These are phyloP conservation scores for Arachnomyces sp. DNA, from an alignment of 2,329 filamentous ascomycete species.

Conservation along the genomic window DNA sequence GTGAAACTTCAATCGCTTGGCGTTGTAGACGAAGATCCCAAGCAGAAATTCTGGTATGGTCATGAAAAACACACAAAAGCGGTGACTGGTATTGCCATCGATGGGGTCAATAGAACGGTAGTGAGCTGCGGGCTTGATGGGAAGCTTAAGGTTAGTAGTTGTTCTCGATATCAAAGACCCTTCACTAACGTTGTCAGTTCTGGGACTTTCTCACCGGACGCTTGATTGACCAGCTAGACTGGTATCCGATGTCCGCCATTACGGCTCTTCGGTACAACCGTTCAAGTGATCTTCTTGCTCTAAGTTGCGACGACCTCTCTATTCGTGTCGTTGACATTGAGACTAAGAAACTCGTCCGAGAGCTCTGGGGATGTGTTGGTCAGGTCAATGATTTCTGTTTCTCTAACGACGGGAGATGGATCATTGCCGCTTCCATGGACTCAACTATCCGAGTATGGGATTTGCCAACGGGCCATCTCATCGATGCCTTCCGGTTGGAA, in stretches of 20 bases:
- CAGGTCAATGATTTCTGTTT: slow-evolving; percentile 77
- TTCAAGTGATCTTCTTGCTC: slow-evolving; percentile 74
- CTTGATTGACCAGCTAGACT: slow-evolving; percentile 73
- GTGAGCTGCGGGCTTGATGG: slow-evolving; percentile 86
- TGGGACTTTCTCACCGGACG: slow-evolving; percentile 89
- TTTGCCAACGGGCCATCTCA: slow-evolving; percentile 86
- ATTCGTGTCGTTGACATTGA: slow-evolving; percentile 85
- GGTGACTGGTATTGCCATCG: slow-evolving; percentile 79
- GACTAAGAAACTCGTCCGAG: slow-evolving; percentile 83
- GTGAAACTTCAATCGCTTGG: slow-evolving; percentile 58
- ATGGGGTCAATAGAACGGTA: slow-evolving; percentile 78
- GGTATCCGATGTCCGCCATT: slow-evolving; percentile 69
- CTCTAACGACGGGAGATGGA: slow-evolving; percentile 88
- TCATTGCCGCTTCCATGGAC: slow-evolving; percentile 79
- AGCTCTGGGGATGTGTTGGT: slow-evolving; percentile 75
- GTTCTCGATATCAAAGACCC: background rate
- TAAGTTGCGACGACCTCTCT: slow-evolving; percentile 81
- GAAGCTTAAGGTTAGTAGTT: slow-evolving; percentile 60
- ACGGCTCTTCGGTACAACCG: slow-evolving; percentile 73
- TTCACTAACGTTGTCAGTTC: slow-evolving; percentile 45
- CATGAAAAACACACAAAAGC: slow-evolving; percentile 70
- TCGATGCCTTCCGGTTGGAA: slow-evolving; percentile 78
- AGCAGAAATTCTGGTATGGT: slow-evolving; percentile 40
- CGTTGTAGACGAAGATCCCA: slow-evolving; percentile 41
- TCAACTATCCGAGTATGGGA: slow-evolving; percentile 84